Evolutionary conservation across 129 eudicot species (phyloP).

Genomic region (Sambucus nigra): DNA sequence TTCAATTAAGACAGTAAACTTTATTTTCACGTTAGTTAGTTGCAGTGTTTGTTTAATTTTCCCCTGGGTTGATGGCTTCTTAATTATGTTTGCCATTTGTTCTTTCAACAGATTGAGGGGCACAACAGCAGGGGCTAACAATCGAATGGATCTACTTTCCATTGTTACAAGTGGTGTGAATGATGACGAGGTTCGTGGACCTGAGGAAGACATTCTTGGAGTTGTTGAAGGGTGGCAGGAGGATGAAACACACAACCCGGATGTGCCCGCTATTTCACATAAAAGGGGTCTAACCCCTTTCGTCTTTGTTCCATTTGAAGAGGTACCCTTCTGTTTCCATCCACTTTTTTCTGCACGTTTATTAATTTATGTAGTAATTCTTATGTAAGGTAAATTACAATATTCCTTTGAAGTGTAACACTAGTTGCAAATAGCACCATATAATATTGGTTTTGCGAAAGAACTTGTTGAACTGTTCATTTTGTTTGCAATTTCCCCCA

Average conservation of each 20-base stretch:
- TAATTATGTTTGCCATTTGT: neutral
- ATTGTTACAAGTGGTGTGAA: slow-evolving; percentile 87
- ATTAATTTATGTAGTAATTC: too few species aligned
- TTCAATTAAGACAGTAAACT: neutral
- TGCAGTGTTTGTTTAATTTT: too few species aligned
- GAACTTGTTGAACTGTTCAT: too few species aligned
- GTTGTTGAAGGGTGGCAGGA: slow-evolving; percentile 94
- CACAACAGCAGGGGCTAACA: slow-evolving; percentile 77
- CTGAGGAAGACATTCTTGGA: slow-evolving; percentile 74
- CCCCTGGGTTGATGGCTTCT: neutral
- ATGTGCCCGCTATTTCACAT: slow-evolving; percentile 96
- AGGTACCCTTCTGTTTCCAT: slow-evolving; percentile 30
- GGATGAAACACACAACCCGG: slow-evolving; percentile 91
- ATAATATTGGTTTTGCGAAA: too few species aligned
- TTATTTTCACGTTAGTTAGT: too few species aligned
- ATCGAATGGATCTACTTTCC: slow-evolving; percentile 84
- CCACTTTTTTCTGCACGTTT: neutral
- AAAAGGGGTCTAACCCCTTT: slow-evolving; percentile 87
- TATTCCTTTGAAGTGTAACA: too few species aligned
- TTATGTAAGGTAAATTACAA: too few species aligned
- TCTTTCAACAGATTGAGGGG: slow-evolving; percentile 66
- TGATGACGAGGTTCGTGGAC: slow-evolving; percentile 53
- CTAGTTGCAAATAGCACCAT: too few species aligned
- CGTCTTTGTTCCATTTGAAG: slow-evolving; percentile 90
- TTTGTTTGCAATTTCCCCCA: too few species aligned